phyloP scores from a whole-genome alignment of 2,329 filamentous ascomycete species.

The Macroventuria anomochaeta region DNA sequence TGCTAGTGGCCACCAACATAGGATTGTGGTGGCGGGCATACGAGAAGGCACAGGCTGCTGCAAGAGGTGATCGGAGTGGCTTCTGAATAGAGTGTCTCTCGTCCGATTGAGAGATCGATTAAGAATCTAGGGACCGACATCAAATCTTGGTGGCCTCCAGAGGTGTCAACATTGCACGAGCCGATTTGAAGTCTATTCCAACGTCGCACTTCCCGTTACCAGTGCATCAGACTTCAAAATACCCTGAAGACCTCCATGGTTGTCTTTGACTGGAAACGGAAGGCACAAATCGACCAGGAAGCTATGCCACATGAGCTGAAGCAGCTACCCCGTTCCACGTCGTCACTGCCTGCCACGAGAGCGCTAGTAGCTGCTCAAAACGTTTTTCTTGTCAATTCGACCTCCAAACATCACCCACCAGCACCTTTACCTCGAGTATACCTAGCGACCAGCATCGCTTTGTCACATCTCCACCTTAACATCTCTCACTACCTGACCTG shows the following conservation, averaged over 20 bases:
- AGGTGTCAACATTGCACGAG: too few species aligned
- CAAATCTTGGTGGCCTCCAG: too few species aligned
- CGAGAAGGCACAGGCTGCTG: conserved; percentile 57
- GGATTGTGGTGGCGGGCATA: conserved; percentile 93
- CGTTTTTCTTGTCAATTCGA: background rate
- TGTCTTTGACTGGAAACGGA: too few species aligned
- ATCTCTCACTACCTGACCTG: conserved; percentile 10
- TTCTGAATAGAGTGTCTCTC: background rate
- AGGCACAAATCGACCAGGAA: too few species aligned
- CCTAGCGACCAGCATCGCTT: conserved; percentile 26
- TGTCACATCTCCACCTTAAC: conserved; percentile 6
- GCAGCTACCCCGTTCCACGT: background rate
- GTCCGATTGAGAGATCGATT: too few species aligned
- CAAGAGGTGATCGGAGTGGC: conserved; percentile 13
- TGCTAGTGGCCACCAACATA: conserved; percentile 89
- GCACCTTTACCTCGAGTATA: conserved; percentile 20
- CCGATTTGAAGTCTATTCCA: too few species aligned
- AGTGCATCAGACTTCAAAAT: too few species aligned
- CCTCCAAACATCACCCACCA: conserved; percentile 4
- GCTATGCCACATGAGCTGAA: background rate
- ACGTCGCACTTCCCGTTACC: too few species aligned
- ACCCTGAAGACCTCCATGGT: too few species aligned
- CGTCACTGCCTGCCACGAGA: background rate
- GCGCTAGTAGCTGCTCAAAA: background rate
- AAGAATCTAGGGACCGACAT: too few species aligned